Evolutionary conservation across 1,284 basidiomycete species (phyloP), one percentile per base, ranked within the genome.

Genomic region (Ceratobasidium papillatum): DNA sequence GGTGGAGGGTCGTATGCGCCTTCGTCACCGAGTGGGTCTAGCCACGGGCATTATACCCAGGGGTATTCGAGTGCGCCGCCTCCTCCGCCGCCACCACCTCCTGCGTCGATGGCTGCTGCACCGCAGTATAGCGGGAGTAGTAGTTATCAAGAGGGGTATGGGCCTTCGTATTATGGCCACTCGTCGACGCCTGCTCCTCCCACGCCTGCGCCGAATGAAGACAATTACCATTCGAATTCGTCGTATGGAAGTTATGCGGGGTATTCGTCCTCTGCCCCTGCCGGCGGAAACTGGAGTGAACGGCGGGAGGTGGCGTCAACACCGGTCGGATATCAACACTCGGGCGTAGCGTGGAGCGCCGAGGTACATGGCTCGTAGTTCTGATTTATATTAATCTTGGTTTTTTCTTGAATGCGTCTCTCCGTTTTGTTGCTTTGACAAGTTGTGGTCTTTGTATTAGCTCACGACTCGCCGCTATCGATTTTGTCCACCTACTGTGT

Each of bases 331-430:
- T 58, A 69, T 45, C 34, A 51, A 3, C 65, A 54, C 22, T 12
- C 65, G 22, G 17, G 41, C 25, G 52, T 56, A 12, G 38, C 51
- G 27, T 54, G 65, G 65, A 43, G 65, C 17, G 41, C 65, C 52
- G 65, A 69, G 25, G 65, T 69, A 9, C 65, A 69, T n/a, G 65
- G 65, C 1, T 69, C 65, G 45, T 69, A 69, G 52, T 30, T 52
- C 49, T 49, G 63, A 1, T 41, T 7, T 7, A 41, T 41, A 14
- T 7, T 64, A 3, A 30, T 49, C 47, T 25, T 51, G 19, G 7
- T 17, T 38, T 14, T 61, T 61, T 61, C 58, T 61, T 61, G 58
- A n/a, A 38, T 5, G n/a, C 3, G 34, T 56, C 25, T 56, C 12
- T 56, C 12, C 52, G 52, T 56, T 41, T 69, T 43, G 27, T 61